Conservation (phyloP, 306 rosid species). For the Medicago arabica region DNA sequence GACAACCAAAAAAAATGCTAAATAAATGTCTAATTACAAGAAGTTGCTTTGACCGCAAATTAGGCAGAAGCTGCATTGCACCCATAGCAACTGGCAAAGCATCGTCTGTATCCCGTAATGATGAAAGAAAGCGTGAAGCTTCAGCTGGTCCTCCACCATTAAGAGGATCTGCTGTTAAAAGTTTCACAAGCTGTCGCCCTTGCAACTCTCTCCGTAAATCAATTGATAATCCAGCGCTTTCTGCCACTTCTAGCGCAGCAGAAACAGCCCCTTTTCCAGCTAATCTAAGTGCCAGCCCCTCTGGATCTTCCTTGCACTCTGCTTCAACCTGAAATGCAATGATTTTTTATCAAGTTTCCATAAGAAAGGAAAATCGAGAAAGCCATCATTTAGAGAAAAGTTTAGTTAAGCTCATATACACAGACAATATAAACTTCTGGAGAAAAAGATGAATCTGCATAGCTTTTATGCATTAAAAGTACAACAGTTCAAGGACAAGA, state of each 20-base stretch:
- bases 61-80: slow-evolving; percentile 97
- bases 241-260: slow-evolving; percentile 98
- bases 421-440: slow-evolving; percentile 31
- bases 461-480: slow-evolving; percentile 17
- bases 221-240: slow-evolving; percentile 89
- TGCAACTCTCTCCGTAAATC: slow-evolving; percentile 94
- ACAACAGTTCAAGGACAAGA: slow-evolving; percentile 32
- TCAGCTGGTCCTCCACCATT: slow-evolving; percentile 99
- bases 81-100: slow-evolving; percentile 99
- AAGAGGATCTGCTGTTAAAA: slow-evolving; percentile 97
- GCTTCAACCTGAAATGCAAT: slow-evolving; percentile 83
- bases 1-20: slow-evolving; percentile 16
- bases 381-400: slow-evolving; percentile 19
- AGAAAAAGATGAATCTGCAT: slow-evolving; percentile 22
- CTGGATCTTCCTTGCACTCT: slow-evolving; percentile 97
- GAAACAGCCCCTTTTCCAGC: slow-evolving; percentile 99
- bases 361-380: neutral
- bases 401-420: slow-evolving; percentile 31
- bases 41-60: slow-evolving; percentile 96
- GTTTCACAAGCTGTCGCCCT: slow-evolving; percentile 98
- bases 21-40: slow-evolving; percentile 66
- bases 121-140: slow-evolving; percentile 98
- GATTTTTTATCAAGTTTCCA: slow-evolving; percentile 13
- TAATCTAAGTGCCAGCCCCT: slow-evolving; percentile 93
- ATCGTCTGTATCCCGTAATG: slow-evolving; percentile 89